These are phyloP conservation scores for Clavispora vitiphila DNA, from an alignment of 805 yeast genomes.

Conservation along the genomic window DNA sequence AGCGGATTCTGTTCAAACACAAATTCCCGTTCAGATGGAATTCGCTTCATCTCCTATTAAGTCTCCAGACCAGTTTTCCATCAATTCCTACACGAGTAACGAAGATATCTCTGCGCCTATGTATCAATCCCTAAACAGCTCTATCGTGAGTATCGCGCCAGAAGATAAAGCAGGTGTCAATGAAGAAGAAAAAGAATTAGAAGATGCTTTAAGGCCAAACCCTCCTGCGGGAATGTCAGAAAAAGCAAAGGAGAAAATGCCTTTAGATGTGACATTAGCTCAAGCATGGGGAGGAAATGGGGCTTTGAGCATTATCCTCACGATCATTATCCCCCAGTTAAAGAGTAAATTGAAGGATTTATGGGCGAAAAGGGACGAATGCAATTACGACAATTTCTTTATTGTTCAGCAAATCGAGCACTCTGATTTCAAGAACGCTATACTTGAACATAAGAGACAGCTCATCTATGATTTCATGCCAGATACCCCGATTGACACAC, in stretches of 20 bases:
- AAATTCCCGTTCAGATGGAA: neutral
- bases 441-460: constrained; percentile 21
- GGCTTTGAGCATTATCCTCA: constrained; percentile 39
- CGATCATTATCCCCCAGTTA: constrained; percentile 34
- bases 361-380: constrained; percentile 19
- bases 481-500: constrained; percentile 34
- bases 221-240: constrained; percentile 59
- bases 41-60: neutral
- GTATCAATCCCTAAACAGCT: neutral
- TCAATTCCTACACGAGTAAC: neutral
- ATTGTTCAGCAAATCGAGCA: constrained; percentile 39
- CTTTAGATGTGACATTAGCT: constrained; percentile 44
- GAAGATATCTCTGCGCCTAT: neutral
- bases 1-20: neutral
- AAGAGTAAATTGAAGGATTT: constrained; percentile 23
- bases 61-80: neutral
- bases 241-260: constrained; percentile 50
- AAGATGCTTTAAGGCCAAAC: constrained; percentile 41
- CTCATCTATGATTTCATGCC: constrained; percentile 41
- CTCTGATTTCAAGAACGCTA: constrained; percentile 23
- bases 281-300: constrained; percentile 56
- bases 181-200: constrained; percentile 23
- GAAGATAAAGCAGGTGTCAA: constrained; percentile 9
- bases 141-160: neutral
- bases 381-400: constrained; percentile 21